phyloP scores from a whole-genome alignment of 306 rosid species.

The Abrus pulchellus region DNA sequence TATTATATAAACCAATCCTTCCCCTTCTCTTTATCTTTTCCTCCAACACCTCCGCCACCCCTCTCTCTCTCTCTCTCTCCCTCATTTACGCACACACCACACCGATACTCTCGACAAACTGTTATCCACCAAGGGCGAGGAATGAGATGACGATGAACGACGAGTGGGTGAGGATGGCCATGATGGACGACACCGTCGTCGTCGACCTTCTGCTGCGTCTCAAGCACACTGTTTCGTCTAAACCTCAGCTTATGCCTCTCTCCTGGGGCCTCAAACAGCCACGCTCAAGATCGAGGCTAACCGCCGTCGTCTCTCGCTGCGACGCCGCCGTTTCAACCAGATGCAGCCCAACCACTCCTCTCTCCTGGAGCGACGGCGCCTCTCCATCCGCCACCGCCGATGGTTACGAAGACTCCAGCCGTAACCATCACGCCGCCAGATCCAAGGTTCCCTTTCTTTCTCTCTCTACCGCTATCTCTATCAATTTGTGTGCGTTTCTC shows the following conservation, averaged over 20 bases:
- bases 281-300: slow-evolving; percentile 63
- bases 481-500: not conserved
- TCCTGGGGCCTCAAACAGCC: slow-evolving; percentile 75
- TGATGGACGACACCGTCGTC: slow-evolving; percentile 72
- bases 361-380: slow-evolving; percentile 91
- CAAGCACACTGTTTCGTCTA: slow-evolving; percentile 55
- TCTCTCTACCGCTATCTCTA: not conserved
- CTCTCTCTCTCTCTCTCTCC: not conserved
- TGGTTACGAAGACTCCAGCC: slow-evolving; percentile 75
- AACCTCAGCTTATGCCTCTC: slow-evolving; percentile 47
- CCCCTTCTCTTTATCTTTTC: slow-evolving; percentile 35
- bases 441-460: slow-evolving; percentile 70
- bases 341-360: slow-evolving; percentile 94
- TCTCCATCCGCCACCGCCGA: slow-evolving; percentile 81
- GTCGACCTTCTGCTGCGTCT: slow-evolving; percentile 76
- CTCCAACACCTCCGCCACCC: slow-evolving; percentile 59
- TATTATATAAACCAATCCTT: slow-evolving; percentile 44
- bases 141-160: slow-evolving; percentile 52
- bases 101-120: slow-evolving; percentile 1
- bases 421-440: slow-evolving; percentile 62
- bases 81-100: not conserved
- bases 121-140: not conserved
- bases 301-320: slow-evolving; percentile 55
- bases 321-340: slow-evolving; percentile 70
- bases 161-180: slow-evolving; percentile 78